Evolutionary conservation across 169 alveolate species (phyloP), one percentile per base, ranked within the genome.

Genomic region (Plasmodium relictum): DNA sequence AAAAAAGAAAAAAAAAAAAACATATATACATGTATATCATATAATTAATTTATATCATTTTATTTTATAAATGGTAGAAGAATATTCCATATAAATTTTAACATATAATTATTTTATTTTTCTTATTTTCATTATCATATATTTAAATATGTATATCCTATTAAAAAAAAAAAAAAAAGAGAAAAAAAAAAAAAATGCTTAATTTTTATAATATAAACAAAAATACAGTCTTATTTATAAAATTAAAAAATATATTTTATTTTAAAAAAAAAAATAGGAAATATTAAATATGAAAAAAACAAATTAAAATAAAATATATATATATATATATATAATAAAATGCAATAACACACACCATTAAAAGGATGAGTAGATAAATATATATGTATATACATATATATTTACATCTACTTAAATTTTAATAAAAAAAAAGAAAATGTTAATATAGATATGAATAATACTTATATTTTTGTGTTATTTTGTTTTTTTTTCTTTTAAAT

Each of bases 131-230:
- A 20, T 16, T 58, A 20, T 58, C 68, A 58, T 58, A 58, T 58
- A 58, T 58, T 58, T 58, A 16, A 58, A 58, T 58, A 58, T 58
- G 68, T 20, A n/a, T 50, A 50, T 50, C 16, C 61, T 50, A 50
- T 12, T 6, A 9, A 50, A 50, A 45, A 50, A 50, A 50, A 50
- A 50, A 50, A 58, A 16, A 58, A 58, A 22, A 58, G 68, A 22
- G n/a, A 58, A 58, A 58, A 58, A 58, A 58, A 58, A 58, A 54
- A 54, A 58, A 58, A 58, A 58, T 44, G 9, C n/a, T 44, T 44
- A 44, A 44, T 44, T 44, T 44, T 44, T 44, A 44, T 6, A 44
- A 44, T 44, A 44, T 44, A 44, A 44, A 44, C 52, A 44, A 44
- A n/a, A 44, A 44, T 44, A 44, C 9, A 44, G 6, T 44, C 52